A percentile compares a stretch with the other conserved stretches of the same genome.
Conservation (phyloP, 2,329 filamentous ascomycete genomes). For the Sordariomycetes sp. region DNA sequence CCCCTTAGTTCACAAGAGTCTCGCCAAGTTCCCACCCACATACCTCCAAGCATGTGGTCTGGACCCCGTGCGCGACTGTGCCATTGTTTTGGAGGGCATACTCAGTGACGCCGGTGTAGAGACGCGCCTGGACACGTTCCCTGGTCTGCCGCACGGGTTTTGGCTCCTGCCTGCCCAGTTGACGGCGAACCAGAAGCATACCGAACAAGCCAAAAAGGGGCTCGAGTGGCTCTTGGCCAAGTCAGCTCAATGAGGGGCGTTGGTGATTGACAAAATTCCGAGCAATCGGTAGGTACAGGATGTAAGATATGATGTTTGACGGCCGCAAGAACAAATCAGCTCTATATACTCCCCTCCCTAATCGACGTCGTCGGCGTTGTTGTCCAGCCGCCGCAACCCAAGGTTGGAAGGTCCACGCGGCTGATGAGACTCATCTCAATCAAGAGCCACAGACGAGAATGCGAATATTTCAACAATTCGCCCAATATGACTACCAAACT, state of each 20-base stretch:
- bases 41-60: slow-evolving; percentile 21
- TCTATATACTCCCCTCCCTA: too few species aligned
- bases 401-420: too few species aligned
- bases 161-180: slow-evolving; percentile 15
- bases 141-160: slow-evolving; percentile 19
- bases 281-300: slow-evolving; percentile 21
- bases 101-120: slow-evolving; percentile 15
- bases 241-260: background rate
- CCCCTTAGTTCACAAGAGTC: slow-evolving; percentile 11
- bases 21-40: slow-evolving; percentile 14
- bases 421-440: too few species aligned
- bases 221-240: slow-evolving; percentile 12
- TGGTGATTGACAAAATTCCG: slow-evolving; percentile 19
- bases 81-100: slow-evolving; percentile 17
- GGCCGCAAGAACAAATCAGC: too few species aligned
- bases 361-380: too few species aligned
- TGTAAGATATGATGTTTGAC: slow-evolving; percentile 19
- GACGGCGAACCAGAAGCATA: slow-evolving; percentile 11
- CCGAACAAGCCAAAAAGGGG: slow-evolving; percentile 10
- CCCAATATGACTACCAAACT: too few species aligned
- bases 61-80: slow-evolving; percentile 18
- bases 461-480: too few species aligned
- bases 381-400: too few species aligned
- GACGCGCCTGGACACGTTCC: slow-evolving; percentile 17
- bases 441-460: too few species aligned